Percentiles rank a stretch among this genome's conserved stretches.
phyloP scores from a whole-genome alignment of 805 yeast species.

The Monosporozyma solicola region DNA sequence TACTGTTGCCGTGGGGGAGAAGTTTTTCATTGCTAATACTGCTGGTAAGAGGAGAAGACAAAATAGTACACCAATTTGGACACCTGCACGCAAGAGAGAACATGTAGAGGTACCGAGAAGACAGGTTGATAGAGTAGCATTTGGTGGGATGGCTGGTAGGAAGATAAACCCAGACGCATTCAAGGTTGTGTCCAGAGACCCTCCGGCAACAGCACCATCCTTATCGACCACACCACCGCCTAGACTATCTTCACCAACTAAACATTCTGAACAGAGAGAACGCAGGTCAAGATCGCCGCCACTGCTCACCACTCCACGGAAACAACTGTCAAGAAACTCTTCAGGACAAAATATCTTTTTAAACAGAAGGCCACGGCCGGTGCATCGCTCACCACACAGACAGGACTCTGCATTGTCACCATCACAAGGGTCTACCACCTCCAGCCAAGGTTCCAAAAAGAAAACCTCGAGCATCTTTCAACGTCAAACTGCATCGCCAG shows the following conservation, averaged over 20 bases:
- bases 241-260: background rate
- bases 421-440: background rate
- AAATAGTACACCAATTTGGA: background rate
- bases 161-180: background rate
- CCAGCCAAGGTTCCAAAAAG: background rate
- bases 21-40: background rate
- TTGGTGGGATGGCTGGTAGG: slow-evolving; percentile 26
- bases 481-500: background rate
- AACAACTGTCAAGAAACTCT: background rate
- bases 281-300: background rate
- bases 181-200: background rate
- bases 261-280: background rate
- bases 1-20: slow-evolving; percentile 17
- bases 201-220: background rate
- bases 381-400: background rate
- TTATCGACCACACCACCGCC: background rate
- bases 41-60: background rate
- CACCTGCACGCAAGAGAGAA: background rate
- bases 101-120: background rate
- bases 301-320: background rate
- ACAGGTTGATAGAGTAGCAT: slow-evolving; percentile 20
- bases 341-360: background rate
- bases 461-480: background rate
- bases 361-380: background rate
- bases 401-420: background rate